Base-by-base conservation (phyloP, 495 filamentous ascomycete species). In the Aspergillus incahuasiensis region DNA sequence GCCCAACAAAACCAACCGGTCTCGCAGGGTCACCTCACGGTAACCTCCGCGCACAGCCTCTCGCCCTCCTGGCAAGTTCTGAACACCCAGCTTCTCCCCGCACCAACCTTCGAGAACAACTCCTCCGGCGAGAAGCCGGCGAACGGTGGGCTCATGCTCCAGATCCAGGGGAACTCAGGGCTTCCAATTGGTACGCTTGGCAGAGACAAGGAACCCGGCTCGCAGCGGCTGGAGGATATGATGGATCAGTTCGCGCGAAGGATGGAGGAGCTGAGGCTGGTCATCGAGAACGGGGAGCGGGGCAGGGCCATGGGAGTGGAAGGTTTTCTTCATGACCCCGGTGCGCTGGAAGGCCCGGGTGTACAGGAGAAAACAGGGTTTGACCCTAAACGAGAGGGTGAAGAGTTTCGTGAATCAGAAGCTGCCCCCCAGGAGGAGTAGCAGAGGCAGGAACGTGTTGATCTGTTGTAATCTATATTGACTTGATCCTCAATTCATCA, bases 161-260 rank as follows among this genome's bases (percentile, higher is more conserved):
- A 79, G 40, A 84, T 92, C 42, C 81, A 86, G 34, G 89, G 89
- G 1, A 75, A 70, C 0, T 54, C 60, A 0, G 72, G 71, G 0
- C 39, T 73, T 5, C 61, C 72, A 18, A 58, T 66, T 56, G 62
- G 48, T 50, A 62, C 58, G 35, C 58, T 61, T 2, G 67, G 56
- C 8, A 71, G 63, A 45, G 71, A 65, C 8, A 66, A 65, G 46
- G 69, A 71, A 42, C 65, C 61, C 30, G 56, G 70, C 41, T 38
- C 67, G 20, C 76, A 70, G 57, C 72, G 61, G 25, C 65, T 77
- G 53, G 70, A 79, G 30, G 76, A 74, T 30, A 74, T 91, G 71
- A 73, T 88, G 56, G 81, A 83, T 47, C 79, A 85, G 35, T 91
- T 90, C 70, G 81, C 86, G 54, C 82, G 78, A 58, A 74, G 85